Base-by-base conservation (phyloP, 306 rosid species). In the Trifolium subterraneum region DNA sequence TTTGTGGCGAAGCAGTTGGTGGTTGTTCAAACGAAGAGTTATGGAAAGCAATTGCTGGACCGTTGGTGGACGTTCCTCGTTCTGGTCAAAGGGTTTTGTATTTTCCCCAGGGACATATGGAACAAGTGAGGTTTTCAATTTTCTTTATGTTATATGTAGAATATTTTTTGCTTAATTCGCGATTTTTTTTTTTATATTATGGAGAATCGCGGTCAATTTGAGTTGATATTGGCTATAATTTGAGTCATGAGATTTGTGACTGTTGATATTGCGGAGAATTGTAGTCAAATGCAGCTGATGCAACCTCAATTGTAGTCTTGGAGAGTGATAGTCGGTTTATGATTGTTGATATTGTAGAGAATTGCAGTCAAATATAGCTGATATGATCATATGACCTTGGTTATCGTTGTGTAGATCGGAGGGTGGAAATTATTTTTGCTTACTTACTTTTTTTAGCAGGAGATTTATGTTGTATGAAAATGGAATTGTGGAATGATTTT, bases 51-150 rank as follows among this genome's bases (percentile, higher is more conserved):
- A 86, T 88, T 23, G 96, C 99, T 11, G 99, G 99, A 71, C 98
- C 97, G 27, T 90, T 87, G 25, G 97, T 88, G 1, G 99, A 88
- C 60, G 91, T 94, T 78, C 99, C 97, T 80, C 79, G 60, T 64
- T 33, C 5, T 23, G 58, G 42, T 22, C 88, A 94, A 79, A 88
- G 87, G 76, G 99, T 92, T 25, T 90, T 64, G 79, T 94, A 94
- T 68, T 90, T 94, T 52, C 99, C 96, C 5, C 99, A 94, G 59
- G 98, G 99, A 1, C 99, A 94, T 67, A 91, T 92, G 96, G 97
- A 91, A 52, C 98, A 94, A 84, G 97, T 91, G 58, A 77, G 85
- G 75, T 66, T 22, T 63, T 27, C 68, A 64, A 7, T 56, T 71
- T 59, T 1, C 20, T 10, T 14, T 27, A 5, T 60, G 19, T 27